A percentile compares a stretch with the other conserved stretches of the same genome.
Conservation (phyloP, 2,329 filamentous ascomycete genomes). For the Ceratocystis albifundus region DNA sequence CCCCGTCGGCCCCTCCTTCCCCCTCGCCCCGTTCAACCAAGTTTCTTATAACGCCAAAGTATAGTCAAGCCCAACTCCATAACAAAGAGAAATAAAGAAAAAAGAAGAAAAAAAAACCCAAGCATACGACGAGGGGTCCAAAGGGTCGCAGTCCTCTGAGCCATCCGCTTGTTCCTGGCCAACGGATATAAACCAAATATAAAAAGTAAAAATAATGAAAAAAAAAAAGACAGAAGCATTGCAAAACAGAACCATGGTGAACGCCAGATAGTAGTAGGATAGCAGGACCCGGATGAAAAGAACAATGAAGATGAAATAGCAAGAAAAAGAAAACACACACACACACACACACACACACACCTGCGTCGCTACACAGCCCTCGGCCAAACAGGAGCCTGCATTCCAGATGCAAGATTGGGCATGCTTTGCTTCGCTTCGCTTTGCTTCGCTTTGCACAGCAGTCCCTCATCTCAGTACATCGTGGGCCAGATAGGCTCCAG, state of each 20-base stretch:
- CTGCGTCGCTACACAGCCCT: background rate
- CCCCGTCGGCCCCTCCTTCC: background rate
- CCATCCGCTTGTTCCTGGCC: background rate
- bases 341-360: slow-evolving; percentile 5
- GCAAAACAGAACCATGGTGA: slow-evolving; percentile 19
- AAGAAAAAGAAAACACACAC: too few relatives aligned
- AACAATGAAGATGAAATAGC: slow-evolving; percentile 12
- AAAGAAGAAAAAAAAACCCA: background rate
- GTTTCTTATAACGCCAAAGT: slow-evolving; percentile 7
- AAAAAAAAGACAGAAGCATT: slow-evolving; percentile 16
- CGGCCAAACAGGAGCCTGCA: background rate
- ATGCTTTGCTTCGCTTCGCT: background rate
- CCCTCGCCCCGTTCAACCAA: background rate
- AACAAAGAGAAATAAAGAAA: slow-evolving; percentile 6
- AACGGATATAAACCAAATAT: slow-evolving; percentile 7
- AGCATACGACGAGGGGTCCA: background rate
- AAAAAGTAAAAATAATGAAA: slow-evolving; percentile 17
- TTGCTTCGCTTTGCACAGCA: background rate
- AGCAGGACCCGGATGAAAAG: slow-evolving; percentile 24
- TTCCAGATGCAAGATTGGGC: background rate
- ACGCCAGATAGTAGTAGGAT: slow-evolving; percentile 22
- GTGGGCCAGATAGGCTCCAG: slow-evolving; percentile 8
- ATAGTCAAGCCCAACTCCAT: slow-evolving; percentile 5
- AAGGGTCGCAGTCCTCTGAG: background rate
- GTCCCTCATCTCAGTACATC: background rate